phyloP scores from a whole-genome alignment of 2,329 filamentous ascomycete species.

The Scedosporium boydii region DNA sequence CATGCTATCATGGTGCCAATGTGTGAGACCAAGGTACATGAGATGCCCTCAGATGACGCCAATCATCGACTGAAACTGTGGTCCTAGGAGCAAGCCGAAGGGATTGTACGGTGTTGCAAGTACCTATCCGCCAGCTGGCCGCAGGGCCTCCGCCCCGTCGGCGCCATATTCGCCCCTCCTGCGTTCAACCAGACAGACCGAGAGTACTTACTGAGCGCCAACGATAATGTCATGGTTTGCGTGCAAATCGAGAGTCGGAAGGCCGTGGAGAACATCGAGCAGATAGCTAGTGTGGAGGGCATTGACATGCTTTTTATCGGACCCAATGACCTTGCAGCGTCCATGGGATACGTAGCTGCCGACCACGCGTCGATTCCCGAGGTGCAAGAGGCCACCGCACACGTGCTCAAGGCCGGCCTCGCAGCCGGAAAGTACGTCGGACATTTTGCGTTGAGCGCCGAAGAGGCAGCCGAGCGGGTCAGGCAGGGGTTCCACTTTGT shows the following conservation, averaged over 20 bases:
- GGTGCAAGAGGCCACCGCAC: conserved; percentile 18
- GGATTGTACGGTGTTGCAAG: conserved; percentile 16
- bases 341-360: conserved; percentile 20
- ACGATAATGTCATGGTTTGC: conserved; percentile 25
- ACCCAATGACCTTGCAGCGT: conserved; percentile 26
- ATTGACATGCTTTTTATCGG: conserved; percentile 32
- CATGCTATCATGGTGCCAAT: conserved; percentile 22
- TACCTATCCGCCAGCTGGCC: conserved; percentile 16
- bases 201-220: conserved; percentile 16
- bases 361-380: conserved; percentile 21
- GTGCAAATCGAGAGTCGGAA: conserved; percentile 52
- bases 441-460: conserved; percentile 21
- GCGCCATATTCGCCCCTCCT: conserved; percentile 15
- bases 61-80: conserved; percentile 23
- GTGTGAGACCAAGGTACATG: conserved; percentile 15
- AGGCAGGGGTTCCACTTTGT: conserved; percentile 24
- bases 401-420: conserved; percentile 17
- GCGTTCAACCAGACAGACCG: conserved; percentile 18
- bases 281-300: conserved; percentile 43
- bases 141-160: conserved; percentile 17
- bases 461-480: conserved; percentile 16
- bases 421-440: conserved; percentile 23
- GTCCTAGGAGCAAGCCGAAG: conserved; percentile 15
- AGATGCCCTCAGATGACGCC: conserved; percentile 40
- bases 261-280: conserved; percentile 36